Evolutionary conservation across 75 land plant species (phyloP), one percentile per base, ranked within the genome.

Genomic region (Pinus tabuliformis): DNA sequence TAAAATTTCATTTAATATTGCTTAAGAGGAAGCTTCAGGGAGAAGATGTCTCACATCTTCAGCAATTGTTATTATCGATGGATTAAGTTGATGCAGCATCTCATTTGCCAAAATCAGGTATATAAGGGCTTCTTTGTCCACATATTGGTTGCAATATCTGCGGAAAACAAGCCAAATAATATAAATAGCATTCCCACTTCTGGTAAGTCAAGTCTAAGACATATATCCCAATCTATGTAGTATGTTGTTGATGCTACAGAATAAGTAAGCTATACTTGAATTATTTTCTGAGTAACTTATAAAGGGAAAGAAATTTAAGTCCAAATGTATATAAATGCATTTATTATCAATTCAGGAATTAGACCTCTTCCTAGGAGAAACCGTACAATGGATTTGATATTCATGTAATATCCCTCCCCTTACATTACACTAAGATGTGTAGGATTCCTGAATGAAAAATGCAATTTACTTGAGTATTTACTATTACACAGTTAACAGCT

Each of bases 101-200:
- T 97, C 98, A 86, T 97, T 97, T 64, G 98, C 99, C 75, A 94
- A 82, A 61, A 89, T 87, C 59, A 97, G 83, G 78, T 97, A 97
- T 24, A 86, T 74, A 42, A 87, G 79, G 30, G 97, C 97, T 78
- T 94, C 98, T 76, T 75, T 91, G 79, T 94, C 97, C 65, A 97
- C 99, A 88, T 94, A 97, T 78, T 97, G 99, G 76, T 96, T 95
- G 71, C 96, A 93, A 76, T 83, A 93, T 79, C 98, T 95, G 83
- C 65, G 87, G 59, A 58, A 68, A 45, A 68, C 22, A 39, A 42
- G 52, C 24, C 54, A n/a, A n/a, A 21, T 3, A 42, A 5, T 68
- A 68, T n/a, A 36, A 39, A 68, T 42, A 68, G 52, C 54, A 68
- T 42, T n/a, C n/a, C 52, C 39, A 37, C n/a, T 68, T 8, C n/a